Conservation (phyloP, 192 early-diverging fungal genomes). For the Linnemannia elongata region DNA sequence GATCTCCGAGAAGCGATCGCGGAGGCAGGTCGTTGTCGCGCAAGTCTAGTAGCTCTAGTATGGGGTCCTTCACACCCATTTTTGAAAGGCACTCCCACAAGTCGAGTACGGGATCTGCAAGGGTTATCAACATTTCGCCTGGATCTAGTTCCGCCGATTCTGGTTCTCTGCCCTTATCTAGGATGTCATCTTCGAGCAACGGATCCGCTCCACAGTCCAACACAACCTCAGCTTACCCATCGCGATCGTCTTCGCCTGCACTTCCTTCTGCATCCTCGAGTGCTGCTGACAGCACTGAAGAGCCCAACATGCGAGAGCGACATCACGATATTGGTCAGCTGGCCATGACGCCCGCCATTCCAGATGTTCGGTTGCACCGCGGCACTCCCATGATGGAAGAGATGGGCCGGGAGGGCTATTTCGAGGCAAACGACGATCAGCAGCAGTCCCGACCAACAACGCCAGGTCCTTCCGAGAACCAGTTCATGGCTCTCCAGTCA, state of each 20-base stretch:
- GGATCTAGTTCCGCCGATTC: constrained; percentile 15
- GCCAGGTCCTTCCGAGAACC: background rate
- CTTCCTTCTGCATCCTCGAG: background rate
- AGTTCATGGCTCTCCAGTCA: background rate
- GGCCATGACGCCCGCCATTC: constrained; percentile 13
- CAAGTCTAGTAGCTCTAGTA: constrained; percentile 39
- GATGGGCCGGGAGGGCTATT: constrained; percentile 5
- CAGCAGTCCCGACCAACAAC: constrained; percentile 13
- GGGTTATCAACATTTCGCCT: constrained; percentile 35
- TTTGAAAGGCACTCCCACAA: constrained; percentile 23
- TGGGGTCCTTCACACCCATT: constrained; percentile 22
- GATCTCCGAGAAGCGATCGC: constrained; percentile 15
- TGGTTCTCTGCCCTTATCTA: background rate
- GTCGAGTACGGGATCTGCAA: constrained; percentile 40
- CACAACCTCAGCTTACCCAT: background rate
- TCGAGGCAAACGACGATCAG: background rate
- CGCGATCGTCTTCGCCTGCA: constrained; percentile 12
- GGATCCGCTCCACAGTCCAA: background rate
- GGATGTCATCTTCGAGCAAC: background rate
- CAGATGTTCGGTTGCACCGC: constrained; percentile 8
- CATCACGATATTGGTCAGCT: constrained; percentile 4
- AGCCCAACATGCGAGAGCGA: background rate
- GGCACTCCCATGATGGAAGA: constrained; percentile 16
- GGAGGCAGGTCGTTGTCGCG: constrained; percentile 18
- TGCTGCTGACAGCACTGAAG: background rate